Evolutionary conservation across 345 rosid genomes (phyloP), one percentile per base, ranked within the genome.

Genomic region (Trapa incisa): DNA sequence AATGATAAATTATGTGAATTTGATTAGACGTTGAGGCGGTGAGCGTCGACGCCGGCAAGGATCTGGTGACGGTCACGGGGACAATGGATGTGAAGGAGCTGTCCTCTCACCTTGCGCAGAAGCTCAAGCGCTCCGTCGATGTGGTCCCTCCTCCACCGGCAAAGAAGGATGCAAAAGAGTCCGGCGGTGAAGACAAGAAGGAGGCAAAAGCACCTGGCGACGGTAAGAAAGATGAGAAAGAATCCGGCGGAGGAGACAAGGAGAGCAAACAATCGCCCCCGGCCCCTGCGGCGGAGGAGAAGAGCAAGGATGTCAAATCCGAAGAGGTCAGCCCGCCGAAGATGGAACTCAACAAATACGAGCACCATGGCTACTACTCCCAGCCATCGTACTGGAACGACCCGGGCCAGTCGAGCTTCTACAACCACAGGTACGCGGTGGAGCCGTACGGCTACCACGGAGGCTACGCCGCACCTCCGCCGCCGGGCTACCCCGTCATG

Each of bases 21-120:
- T 45, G 13, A 67, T 70, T 83, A 94, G 99, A 97, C 2, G 95
- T 94, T 63, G 74, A 70, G 0, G 58, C 78, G 37, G 96, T 94
- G 5, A 50, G 70, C n/a, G 67, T 91, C 1, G 95, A 88, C 70
- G 78, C 68, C 11, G 80, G 67, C 5, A 94, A 87, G 75, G 96
- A 91, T 64, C 77, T 80, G n/a, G 88, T 94, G 35, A 78, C 84
- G 36, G 96, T 91, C 32, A 91, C 81, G 33, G 99, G 99, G 1
- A 87, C 82, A 9, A 71, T 86, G 78, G 92, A 90, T 72, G 83
- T 74, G 1, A 84, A 89, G 66, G 75, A 78, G 41, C 74, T 89
- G 52, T 75, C 70, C 16, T 81, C 89, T 17, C 69, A 74, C 56
- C 87, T 94, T 14, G 72, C 56, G 16, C 78, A 73, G 62, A 94